Evolutionary conservation across 208 protist genomes (phyloP), one percentile per base, ranked within the genome.

Genomic region (Acanthamoeba lenticulata): DNA sequence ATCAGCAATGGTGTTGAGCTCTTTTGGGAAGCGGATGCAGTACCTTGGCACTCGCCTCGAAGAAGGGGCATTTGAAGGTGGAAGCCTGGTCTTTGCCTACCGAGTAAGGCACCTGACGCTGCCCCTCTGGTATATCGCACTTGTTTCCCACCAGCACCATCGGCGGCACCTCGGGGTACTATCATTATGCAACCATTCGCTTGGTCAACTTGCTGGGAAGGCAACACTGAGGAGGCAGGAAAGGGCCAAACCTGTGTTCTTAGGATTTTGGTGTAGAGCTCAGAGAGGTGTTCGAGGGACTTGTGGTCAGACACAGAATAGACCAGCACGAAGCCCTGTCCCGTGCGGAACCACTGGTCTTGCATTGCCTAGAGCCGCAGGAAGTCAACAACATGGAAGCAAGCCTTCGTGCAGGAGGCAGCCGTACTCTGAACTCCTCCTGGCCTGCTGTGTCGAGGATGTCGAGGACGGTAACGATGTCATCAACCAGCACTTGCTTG

Each of bases 401-500:
- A 4, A 45, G 38, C n/a, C 57, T n/a, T n/a, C n/a, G n/a, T n/a
- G n/a, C n/a, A n/a, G n/a, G n/a, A n/a, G n/a, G n/a, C n/a, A n/a
- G n/a, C n/a, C n/a, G n/a, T 83, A 83, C 74, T 40, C 29, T 1
- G 42, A 81, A 81, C 40, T 93, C 83, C 49, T 90, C 83, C 52
- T 90, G 89, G 38, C 89, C 89, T 1, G 89, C 89, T 62, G 89
- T 93, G 89, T 93, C 89, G 19, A 72, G 62, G 60, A 93, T 79
- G 29, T 93, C 83, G 17, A 98, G 83, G 24, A 96, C 29, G 44
- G 96, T 96, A 9, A 52, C 89, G 0, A 65, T 34, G 27, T 24
- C 60, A 34, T 93, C 89, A 32, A 98, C 74, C 11, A 74, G 89
- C 1, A 94, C 74, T 85, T 97, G 96, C 67, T 97, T 97, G 24